These are phyloP conservation scores for Davidsoniella eucalypti DNA, from an alignment of 2,329 filamentous ascomycete species.

Conservation along the genomic window DNA sequence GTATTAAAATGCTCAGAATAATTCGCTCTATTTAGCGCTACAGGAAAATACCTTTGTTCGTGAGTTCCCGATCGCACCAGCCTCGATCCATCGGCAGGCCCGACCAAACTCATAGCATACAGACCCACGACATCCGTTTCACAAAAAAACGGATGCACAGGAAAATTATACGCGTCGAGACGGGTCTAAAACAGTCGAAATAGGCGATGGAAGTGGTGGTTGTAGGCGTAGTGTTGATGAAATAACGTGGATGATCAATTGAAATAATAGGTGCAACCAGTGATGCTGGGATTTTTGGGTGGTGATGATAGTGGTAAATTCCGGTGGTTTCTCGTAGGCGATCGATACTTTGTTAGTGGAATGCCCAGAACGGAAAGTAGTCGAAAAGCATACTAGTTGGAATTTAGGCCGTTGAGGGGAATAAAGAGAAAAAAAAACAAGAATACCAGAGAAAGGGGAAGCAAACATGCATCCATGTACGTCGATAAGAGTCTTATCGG, in stretches of 20 bases:
- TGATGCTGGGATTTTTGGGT: not conserved
- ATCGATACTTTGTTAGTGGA: conserved; percentile 10
- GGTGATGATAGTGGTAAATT: conserved; percentile 12
- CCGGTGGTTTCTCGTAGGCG: conserved; percentile 8
- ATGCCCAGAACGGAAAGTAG: not conserved
- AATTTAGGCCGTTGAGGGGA: conserved; percentile 6
- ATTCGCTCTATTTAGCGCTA: conserved; percentile 28
- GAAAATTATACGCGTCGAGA: conserved; percentile 8
- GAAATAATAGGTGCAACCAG: conserved; percentile 6
- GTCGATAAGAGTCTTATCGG: conserved; percentile 9
- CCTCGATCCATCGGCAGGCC: conserved; percentile 46
- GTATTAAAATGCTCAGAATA: conserved; percentile 34
- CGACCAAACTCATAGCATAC: conserved; percentile 58
- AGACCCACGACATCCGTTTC: conserved; percentile 55
- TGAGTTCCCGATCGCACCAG: conserved; percentile 49
- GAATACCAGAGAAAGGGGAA: conserved; percentile 2
- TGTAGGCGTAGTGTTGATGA: conserved; percentile 8
- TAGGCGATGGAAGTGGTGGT: conserved; percentile 9
- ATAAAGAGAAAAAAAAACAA: conserved; percentile 1
- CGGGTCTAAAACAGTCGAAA: conserved; percentile 8
- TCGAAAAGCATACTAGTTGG: conserved; percentile 6
- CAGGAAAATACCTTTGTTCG: conserved; percentile 39
- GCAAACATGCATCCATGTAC: conserved; percentile 2
- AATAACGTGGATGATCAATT: conserved; percentile 9
- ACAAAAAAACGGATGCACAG: conserved; percentile 38